Base-by-base conservation (phyloP, 495 filamentous ascomycete genomes). In the Cladorrhinum samala region DNA sequence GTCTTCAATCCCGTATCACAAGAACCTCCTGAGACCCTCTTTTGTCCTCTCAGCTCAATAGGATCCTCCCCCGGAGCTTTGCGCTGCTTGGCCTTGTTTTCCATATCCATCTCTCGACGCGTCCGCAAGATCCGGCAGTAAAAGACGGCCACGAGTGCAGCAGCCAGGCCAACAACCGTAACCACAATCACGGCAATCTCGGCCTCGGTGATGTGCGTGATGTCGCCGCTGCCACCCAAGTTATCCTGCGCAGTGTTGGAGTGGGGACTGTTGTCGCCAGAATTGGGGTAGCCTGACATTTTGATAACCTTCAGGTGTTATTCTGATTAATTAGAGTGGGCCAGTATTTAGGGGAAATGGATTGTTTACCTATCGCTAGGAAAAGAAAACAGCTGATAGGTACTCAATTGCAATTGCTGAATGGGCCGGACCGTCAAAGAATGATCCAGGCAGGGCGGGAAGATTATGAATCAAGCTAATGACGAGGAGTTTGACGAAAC, bases 101-200 rank as follows among this genome's bases (percentile, higher is more conserved):
- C 41, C 30, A 58, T 55, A 49, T 63, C 61, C 6, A 55, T 42
- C 9, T 61, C 42, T 25, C 58, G 61, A 11, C 61, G 61, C 24
- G 37, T 19, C 17, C 50, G 50, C 5, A 64, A 42, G 16, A 27
- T 55, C 38, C 55, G 54, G 50, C 53, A 61, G 47, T 61, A 64
- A 37, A 64, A 58, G 48, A 64, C 33, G 18, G 49, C 42, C 5
- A 55, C 44, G 3, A 61, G 25, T 24, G 39, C 46, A 16, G 54
- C 6, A 36, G 56, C 16, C 18, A 62, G 47, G 9, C 48, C 18
- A 21, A 20, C 20, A n/a, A 58, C 38, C 2, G 56, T 75, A 17
- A 58, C 45, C 25, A 56, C 53, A 24, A 64, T 61, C 19, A 54
- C 56, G 21, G 46, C 55, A 9, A 64, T 61, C 21, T 61, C 58